Evolutionary conservation across 1,284 basidiomycete species (phyloP).

Genomic region (Austroboletus novae-zelandiae): DNA sequence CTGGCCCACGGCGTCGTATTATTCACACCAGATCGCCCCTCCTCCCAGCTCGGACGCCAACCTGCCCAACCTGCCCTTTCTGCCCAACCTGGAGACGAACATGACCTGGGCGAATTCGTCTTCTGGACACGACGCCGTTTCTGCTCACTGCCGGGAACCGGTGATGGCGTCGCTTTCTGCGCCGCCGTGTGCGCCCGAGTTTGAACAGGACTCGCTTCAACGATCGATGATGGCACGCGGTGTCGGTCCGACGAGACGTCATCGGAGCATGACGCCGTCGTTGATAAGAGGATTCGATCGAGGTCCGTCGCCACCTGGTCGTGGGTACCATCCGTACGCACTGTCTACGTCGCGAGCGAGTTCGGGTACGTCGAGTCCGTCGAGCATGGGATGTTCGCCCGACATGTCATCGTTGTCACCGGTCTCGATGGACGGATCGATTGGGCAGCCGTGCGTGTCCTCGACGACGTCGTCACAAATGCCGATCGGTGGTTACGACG

Average conservation of each 20-base stretch:
- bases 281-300: constrained; percentile 39
- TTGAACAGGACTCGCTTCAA: constrained; percentile 41
- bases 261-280: constrained; percentile 74
- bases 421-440: constrained; percentile 16
- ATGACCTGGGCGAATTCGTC: constrained; percentile 28
- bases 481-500: constrained; percentile 22
- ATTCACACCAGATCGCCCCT: constrained; percentile 23
- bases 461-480: constrained; percentile 12
- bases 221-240: constrained; percentile 25
- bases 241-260: constrained; percentile 61
- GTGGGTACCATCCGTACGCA: constrained; percentile 31
- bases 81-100: constrained; percentile 24
- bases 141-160: constrained; percentile 36
- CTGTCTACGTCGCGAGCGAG: constrained; percentile 29
- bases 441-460: constrained; percentile 23
- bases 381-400: constrained; percentile 28
- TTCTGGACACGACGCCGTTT: constrained; percentile 35
- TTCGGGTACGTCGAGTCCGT: constrained; percentile 31
- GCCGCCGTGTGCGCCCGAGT: constrained; percentile 63
- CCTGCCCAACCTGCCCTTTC: constrained; percentile 23
- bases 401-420: constrained; percentile 27
- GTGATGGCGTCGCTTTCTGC: constrained; percentile 54
- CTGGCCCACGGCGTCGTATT: constrained; percentile 16
- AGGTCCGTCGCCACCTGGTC: constrained; percentile 26
- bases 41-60: constrained; percentile 21